Conservation (phyloP, 2,329 filamentous ascomycete species). For the Rhinocladiella similis region DNA sequence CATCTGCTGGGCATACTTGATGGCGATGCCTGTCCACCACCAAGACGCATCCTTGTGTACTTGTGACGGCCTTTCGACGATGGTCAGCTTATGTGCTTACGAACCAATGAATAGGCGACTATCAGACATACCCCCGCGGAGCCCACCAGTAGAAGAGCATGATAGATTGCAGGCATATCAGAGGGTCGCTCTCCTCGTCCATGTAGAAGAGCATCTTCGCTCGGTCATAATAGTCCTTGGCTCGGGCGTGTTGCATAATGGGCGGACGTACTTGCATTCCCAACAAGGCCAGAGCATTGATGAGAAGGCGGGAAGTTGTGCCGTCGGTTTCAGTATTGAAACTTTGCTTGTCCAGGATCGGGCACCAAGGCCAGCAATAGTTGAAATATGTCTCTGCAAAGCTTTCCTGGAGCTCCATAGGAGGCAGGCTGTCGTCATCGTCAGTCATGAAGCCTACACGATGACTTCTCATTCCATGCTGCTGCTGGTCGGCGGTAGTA, state of each 20-base stretch:
- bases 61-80: conserved; percentile 33
- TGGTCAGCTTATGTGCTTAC: neutral
- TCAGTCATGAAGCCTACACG: conserved; percentile 32
- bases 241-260: conserved; percentile 40
- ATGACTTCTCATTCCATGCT: neutral
- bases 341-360: conserved; percentile 9
- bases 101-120: neutral
- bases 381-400: conserved; percentile 14
- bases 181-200: conserved; percentile 41
- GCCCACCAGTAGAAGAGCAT: conserved; percentile 50
- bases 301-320: conserved; percentile 52
- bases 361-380: conserved; percentile 20
- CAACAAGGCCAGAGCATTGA: conserved; percentile 42
- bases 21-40: conserved; percentile 50
- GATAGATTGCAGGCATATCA: conserved; percentile 40
- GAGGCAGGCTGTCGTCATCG: conserved; percentile 37
- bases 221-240: conserved; percentile 42
- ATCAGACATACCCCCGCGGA: conserved; percentile 29
- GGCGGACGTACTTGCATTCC: conserved; percentile 45
- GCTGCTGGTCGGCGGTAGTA: neutral
- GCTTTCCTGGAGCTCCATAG: conserved; percentile 7
- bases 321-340: neutral
- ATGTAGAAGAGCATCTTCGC: conserved; percentile 44
- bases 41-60: conserved; percentile 44
- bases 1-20: conserved; percentile 47